These are phyloP conservation scores for Berkeleyomyces basicola DNA, from an alignment of 2,329 filamentous ascomycete species.

Conservation along the genomic window DNA sequence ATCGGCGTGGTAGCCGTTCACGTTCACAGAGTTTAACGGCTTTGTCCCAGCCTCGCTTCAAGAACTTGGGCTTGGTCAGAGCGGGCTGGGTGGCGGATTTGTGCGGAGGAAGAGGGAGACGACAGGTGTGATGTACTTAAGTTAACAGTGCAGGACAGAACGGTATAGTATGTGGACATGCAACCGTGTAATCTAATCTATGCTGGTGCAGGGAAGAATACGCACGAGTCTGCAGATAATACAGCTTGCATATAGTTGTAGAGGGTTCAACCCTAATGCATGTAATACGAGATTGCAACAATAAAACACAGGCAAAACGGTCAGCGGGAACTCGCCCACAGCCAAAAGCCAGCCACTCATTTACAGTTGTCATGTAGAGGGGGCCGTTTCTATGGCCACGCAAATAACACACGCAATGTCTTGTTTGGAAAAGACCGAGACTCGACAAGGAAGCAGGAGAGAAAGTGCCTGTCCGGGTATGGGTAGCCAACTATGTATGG, in stretches of 20 bases:
- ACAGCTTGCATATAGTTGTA: neutral
- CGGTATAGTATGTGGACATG: neutral
- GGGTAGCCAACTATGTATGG: neutral
- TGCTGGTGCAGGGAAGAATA: neutral
- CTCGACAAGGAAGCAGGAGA: neutral
- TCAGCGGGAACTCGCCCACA: neutral
- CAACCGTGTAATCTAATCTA: neutral
- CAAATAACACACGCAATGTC: neutral
- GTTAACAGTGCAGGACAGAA: neutral
- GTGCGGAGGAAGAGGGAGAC: neutral
- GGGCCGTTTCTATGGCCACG: neutral
- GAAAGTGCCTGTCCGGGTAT: neutral
- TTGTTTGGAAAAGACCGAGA: neutral
- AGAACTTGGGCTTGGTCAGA: neutral
- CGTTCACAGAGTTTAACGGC: neutral
- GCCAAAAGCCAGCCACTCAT: neutral
- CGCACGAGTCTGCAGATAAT: neutral
- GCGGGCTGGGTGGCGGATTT: conserved; percentile 1
- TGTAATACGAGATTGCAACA: neutral
- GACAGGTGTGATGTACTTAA: neutral
- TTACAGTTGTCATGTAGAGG: neutral
- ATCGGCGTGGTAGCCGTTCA: neutral
- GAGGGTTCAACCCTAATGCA: neutral
- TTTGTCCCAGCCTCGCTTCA: conserved; percentile 1
- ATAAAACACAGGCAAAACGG: neutral